phyloP scores from a whole-genome alignment of 1,139 yeast species.

The Schwanniomyces etchellsii region DNA sequence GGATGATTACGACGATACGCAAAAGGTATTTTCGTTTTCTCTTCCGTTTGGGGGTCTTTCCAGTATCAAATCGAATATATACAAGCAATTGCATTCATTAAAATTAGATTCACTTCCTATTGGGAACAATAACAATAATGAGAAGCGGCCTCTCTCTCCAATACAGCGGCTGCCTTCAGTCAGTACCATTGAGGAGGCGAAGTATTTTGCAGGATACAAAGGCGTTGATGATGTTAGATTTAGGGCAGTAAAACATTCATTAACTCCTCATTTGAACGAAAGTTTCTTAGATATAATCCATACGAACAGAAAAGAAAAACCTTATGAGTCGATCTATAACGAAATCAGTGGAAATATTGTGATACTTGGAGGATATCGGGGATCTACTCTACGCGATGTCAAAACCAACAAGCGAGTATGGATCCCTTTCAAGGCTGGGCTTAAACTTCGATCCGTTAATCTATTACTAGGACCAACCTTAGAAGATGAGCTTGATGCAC shows the following conservation, averaged over 20 bases:
- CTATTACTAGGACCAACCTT: conserved; percentile 66
- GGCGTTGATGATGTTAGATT: conserved; percentile 63
- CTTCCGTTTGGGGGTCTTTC: conserved; percentile 34
- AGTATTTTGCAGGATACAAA: conserved; percentile 47
- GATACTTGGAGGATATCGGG: conserved; percentile 83
- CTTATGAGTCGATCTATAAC: conserved; percentile 27
- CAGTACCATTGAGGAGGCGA: conserved; percentile 60
- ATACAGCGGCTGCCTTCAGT: conserved; percentile 54
- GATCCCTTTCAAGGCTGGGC: conserved; percentile 86
- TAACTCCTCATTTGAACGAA: conserved; percentile 46
- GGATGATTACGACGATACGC: conserved; percentile 14
- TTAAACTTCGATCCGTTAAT: conserved; percentile 65
- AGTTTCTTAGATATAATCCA: conserved; percentile 22
- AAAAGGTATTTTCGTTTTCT: conserved; percentile 37
- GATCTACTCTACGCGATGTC: conserved; percentile 68
- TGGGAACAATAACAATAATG: conserved; percentile 16
- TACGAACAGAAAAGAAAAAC: conserved; percentile 16
- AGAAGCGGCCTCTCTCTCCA: conserved; percentile 30
- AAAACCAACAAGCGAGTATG: conserved; percentile 65
- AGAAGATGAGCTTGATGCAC: conserved; percentile 53
- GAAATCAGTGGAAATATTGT: conserved; percentile 72
- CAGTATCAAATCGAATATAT: conserved; percentile 19
- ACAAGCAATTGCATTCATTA: conserved; percentile 17
- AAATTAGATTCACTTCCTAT: conserved; percentile 18
- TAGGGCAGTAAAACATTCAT: conserved; percentile 60